These are phyloP conservation scores for Xylariaceae sp. DNA, from an alignment of 2,329 filamentous ascomycete genomes.

Conservation along the genomic window DNA sequence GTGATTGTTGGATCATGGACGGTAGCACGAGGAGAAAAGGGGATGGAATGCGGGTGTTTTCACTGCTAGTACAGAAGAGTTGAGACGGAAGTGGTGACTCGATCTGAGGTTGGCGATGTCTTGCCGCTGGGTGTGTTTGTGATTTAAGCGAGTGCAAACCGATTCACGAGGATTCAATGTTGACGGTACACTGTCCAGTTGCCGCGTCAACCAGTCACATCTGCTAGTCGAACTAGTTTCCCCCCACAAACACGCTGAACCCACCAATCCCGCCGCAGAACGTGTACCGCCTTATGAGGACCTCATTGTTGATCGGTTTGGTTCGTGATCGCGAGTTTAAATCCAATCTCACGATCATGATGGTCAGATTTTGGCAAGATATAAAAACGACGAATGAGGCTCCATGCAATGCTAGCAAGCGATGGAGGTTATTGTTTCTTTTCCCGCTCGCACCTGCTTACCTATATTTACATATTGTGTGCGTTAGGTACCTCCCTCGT, in stretches of 20 bases:
- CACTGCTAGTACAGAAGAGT: background rate
- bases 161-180: constrained; percentile 19
- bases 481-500: no score
- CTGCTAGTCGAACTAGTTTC: background rate
- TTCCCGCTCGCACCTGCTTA: background rate
- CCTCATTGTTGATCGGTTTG: no score
- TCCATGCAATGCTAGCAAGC: background rate
- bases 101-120: constrained; percentile 5
- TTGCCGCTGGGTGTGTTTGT: constrained; percentile 11
- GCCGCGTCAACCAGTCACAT: constrained; percentile 19
- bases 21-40: constrained; percentile 7
- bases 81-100: background rate
- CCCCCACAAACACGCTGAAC: background rate
- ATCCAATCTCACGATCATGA: no score
- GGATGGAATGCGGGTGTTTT: background rate
- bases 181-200: constrained; percentile 22
- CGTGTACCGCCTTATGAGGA: background rate
- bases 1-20: constrained; percentile 7
- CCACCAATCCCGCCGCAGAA: constrained; percentile 9
- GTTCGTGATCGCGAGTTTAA: no score
- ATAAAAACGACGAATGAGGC: background rate
- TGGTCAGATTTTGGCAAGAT: no score
- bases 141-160: constrained; percentile 4
- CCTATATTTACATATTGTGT: no score
- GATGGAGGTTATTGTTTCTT: background rate